Percentiles rank a stretch among this genome's conserved stretches.
These are phyloP conservation scores for Chlorophyllum brunneum DNA, from an alignment of 768 basidiomycete species.

Conservation along the genomic window DNA sequence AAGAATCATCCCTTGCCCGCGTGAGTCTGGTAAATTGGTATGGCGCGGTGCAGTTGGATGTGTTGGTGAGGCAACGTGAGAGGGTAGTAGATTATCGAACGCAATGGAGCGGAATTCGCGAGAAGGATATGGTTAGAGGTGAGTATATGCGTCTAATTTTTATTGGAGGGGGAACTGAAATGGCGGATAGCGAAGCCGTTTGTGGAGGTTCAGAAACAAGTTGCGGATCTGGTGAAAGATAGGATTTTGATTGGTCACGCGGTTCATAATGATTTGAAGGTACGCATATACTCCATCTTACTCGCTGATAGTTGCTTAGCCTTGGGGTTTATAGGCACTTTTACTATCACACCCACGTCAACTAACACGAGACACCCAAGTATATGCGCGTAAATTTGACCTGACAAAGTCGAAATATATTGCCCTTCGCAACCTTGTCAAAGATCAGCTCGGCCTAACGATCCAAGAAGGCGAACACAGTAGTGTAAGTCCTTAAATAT, in stretches of 20 bases:
- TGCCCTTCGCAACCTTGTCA: slow-evolving; percentile 75
- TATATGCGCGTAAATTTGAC: slow-evolving; percentile 54
- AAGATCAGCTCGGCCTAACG: slow-evolving; percentile 69
- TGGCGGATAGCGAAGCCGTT: slow-evolving; percentile 63
- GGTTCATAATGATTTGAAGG: slow-evolving; percentile 86
- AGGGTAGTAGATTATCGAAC: slow-evolving; percentile 92
- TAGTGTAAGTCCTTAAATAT: slow-evolving; percentile 71
- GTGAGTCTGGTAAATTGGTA: slow-evolving; percentile 89
- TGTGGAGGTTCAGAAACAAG: slow-evolving; percentile 71
- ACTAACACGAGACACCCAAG: slow-evolving; percentile 68
- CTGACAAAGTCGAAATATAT: slow-evolving; percentile 61
- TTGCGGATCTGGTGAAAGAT: slow-evolving; percentile 73
- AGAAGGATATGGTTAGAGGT: slow-evolving; percentile 70
- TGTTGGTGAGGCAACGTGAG: slow-evolving; percentile 83
- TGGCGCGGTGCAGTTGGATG: slow-evolving; percentile 77
- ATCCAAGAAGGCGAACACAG: slow-evolving; percentile 91
- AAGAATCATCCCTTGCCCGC: slow-evolving; percentile 82
- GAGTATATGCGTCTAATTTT: slow-evolving; percentile 14
- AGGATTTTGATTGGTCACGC: slow-evolving; percentile 89
- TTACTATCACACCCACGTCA: slow-evolving; percentile 68
- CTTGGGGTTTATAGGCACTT: slow-evolving; percentile 41
- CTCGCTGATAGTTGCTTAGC: background rate
- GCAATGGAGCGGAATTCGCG: slow-evolving; percentile 80
- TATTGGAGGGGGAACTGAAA: background rate
- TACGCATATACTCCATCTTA: slow-evolving; percentile 24